Percentiles rank a stretch among this genome's conserved stretches.
Evolutionary conservation across 2,329 filamentous ascomycete genomes (phyloP).

Genomic region (Byssoonygena ceratinophila): DNA sequence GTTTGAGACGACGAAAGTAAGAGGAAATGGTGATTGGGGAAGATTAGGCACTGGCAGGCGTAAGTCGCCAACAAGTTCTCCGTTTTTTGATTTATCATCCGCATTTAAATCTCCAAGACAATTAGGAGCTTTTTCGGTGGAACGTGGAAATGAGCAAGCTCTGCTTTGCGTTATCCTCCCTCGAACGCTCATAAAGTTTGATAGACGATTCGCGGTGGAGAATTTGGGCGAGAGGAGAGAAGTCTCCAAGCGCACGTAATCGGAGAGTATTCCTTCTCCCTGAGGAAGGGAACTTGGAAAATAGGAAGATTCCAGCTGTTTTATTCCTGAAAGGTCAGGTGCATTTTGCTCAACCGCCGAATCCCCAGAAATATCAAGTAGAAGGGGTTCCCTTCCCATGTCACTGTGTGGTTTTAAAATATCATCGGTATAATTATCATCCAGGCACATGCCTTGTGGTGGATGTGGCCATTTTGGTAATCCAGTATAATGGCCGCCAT

Average conservation of each 20-base stretch:
- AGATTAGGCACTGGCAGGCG: constrained; percentile 2
- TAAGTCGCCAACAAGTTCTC: neutral
- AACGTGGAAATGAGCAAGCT: neutral
- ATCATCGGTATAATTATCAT: neutral
- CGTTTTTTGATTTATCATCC: neutral
- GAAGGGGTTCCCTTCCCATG: neutral
- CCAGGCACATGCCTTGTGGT: neutral
- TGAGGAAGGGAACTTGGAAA: neutral
- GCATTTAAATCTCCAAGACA: neutral
- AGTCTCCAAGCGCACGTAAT: neutral
- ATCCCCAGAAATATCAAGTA: neutral
- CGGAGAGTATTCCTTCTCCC: neutral
- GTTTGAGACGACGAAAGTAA: constrained; percentile 21
- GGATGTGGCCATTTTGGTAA: neutral
- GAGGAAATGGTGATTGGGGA: constrained; percentile 19
- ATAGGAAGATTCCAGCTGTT: neutral
- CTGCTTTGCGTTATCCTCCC: constrained; percentile 23
- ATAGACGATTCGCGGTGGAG: constrained; percentile 34
- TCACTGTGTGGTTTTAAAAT: neutral
- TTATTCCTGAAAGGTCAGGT: neutral
- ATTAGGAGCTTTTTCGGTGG: neutral
- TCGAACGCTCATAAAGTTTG: constrained; percentile 43
- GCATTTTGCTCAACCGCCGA: neutral
- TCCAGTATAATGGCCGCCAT: neutral
- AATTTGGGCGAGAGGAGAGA: constrained; percentile 24